phyloP scores from a whole-genome alignment of 2,329 filamentous ascomycete genomes.

The Pseudonectria buxi region DNA sequence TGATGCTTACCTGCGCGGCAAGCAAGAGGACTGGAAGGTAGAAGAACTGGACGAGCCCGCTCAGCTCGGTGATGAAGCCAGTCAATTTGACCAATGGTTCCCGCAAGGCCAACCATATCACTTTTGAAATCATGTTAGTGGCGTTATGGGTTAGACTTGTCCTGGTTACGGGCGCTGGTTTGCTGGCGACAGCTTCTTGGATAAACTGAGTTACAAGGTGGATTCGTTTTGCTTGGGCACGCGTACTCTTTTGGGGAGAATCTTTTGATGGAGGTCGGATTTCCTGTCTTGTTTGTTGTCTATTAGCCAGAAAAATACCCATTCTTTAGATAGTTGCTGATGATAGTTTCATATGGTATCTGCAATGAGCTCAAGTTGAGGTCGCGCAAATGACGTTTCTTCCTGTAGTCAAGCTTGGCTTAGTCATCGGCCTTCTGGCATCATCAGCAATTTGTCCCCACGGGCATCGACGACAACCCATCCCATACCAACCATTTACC shows the following conservation, averaged over 20 bases:
- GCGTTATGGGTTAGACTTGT: too few relatives aligned
- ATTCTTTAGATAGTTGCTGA: background rate
- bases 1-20: conserved; percentile 26
- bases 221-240: too few relatives aligned
- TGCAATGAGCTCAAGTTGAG: conserved; percentile 2
- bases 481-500: conserved; percentile 3
- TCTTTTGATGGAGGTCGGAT: too few relatives aligned
- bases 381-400: conserved; percentile 3
- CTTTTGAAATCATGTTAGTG: conserved; percentile 3
- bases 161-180: too few relatives aligned
- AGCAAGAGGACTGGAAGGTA: conserved; percentile 29
- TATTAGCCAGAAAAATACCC: background rate
- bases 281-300: background rate
- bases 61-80: conserved; percentile 21
- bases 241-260: too few relatives aligned
- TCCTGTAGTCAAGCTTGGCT: conserved; percentile 7
- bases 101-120: conserved; percentile 19
- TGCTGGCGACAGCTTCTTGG: too few relatives aligned
- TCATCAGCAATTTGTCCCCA: conserved; percentile 15
- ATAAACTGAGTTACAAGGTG: too few relatives aligned
- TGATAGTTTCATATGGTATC: background rate
- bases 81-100: conserved; percentile 28
- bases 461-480: conserved; percentile 4
- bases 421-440: conserved; percentile 16
- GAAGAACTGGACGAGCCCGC: conserved; percentile 25